Conservation (phyloP, 305 asterid genomes). For the Fraxinus xanthoxyloides region DNA sequence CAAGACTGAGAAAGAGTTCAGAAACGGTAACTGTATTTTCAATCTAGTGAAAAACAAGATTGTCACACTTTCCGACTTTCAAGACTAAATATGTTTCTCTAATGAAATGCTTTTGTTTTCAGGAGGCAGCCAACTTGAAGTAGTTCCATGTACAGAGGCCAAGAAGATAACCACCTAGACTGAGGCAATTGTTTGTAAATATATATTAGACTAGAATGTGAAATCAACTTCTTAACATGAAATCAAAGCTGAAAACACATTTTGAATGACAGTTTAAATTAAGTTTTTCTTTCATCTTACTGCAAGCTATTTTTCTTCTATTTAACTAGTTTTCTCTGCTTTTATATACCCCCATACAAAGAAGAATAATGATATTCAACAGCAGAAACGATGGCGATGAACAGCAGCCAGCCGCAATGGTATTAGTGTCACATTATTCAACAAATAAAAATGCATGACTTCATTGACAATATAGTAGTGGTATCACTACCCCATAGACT, state of each 20-base stretch:
- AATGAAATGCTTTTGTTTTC: constrained; percentile 18
- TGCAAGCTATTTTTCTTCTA: neutral
- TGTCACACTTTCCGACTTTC: constrained; percentile 13
- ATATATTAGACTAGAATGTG: neutral
- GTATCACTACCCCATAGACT: neutral
- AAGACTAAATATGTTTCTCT: neutral
- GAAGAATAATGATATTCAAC: neutral
- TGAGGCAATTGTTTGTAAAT: neutral
- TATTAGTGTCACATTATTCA: neutral
- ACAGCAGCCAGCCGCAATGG: neutral
- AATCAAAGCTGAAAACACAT: neutral
- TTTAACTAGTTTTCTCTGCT: neutral
- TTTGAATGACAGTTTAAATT: neutral
- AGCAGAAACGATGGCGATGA: neutral
- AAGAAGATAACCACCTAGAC: constrained; percentile 20
- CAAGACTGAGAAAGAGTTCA: constrained; percentile 12
- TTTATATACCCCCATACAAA: neutral
- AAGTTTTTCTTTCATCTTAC: neutral
- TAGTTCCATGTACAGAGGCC: constrained; percentile 24
- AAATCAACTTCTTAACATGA: neutral
- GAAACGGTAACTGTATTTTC: constrained; percentile 17
- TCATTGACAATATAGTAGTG: neutral
- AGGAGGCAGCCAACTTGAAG: constrained; percentile 15
- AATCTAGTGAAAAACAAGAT: constrained; percentile 25
- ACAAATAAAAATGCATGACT: neutral